These are phyloP conservation scores for Chrysanthemum makinoi DNA, from an alignment of 129 eudicot genomes.

Conservation along the genomic window DNA sequence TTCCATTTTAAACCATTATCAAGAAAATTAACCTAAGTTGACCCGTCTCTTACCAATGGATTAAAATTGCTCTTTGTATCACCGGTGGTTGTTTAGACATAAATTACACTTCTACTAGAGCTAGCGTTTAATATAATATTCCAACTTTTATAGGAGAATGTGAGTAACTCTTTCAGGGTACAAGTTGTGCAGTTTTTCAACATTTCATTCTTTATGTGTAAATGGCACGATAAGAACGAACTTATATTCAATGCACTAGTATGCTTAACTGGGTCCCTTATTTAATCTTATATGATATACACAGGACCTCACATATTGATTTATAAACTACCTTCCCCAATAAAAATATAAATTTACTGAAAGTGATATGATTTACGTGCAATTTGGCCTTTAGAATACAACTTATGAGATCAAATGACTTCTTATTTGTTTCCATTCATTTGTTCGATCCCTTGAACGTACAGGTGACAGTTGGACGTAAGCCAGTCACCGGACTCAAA, in stretches of 20 bases:
- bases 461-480: slow-evolving; percentile 91
- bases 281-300: too few species aligned
- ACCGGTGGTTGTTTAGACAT: background rate
- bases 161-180: background rate
- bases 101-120: background rate
- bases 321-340: too few species aligned
- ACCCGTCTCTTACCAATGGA: background rate
- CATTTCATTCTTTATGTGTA: background rate
- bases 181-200: background rate
- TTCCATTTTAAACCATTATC: background rate
- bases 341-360: too few species aligned
- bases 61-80: background rate
- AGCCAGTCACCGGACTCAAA: slow-evolving; percentile 85
- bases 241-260: too few species aligned
- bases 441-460: background rate
- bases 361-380: too few species aligned
- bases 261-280: too few species aligned
- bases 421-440: background rate
- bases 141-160: background rate
- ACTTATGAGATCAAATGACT: background rate
- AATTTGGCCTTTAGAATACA: background rate
- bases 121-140: background rate
- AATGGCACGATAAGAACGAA: too few species aligned
- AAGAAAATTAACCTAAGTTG: background rate
- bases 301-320: too few species aligned